Conservation (phyloP, 2,329 filamentous ascomycete species). For the Xylaria sp. region DNA sequence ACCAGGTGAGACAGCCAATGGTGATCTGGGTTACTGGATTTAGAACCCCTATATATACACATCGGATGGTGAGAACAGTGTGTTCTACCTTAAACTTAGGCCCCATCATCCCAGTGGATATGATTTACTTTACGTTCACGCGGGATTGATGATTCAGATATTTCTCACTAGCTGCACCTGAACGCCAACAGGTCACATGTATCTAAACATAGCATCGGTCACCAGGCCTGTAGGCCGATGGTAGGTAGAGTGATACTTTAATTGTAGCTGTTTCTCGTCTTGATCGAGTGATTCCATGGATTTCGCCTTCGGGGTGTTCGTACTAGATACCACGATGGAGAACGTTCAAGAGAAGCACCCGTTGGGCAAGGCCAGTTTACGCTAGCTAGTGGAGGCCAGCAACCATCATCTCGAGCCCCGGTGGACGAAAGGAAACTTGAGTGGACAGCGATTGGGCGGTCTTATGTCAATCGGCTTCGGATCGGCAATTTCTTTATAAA, state of each 20-base stretch:
- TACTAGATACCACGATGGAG: not conserved
- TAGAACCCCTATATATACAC: not conserved
- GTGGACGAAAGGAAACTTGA: not conserved
- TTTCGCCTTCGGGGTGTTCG: not conserved
- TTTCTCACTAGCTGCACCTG: not conserved
- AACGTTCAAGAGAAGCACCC: not conserved
- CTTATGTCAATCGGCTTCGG: not conserved
- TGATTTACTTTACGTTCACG: not conserved
- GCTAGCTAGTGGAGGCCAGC: not conserved
- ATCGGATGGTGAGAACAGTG: not conserved
- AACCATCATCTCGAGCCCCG: not conserved
- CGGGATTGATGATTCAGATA: not conserved
- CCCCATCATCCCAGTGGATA: not conserved
- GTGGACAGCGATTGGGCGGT: conserved; percentile 3
- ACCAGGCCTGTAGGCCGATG: not conserved
- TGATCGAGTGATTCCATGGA: not conserved
- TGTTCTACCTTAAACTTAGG: not conserved
- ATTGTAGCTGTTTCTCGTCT: not conserved
- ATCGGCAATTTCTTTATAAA: conserved; percentile 22
- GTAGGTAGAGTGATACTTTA: not conserved
- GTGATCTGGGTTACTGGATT: not conserved
- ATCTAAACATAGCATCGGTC: not conserved
- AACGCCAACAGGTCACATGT: not conserved
- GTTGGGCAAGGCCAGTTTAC: not conserved
- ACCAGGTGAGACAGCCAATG: not conserved